A percentile compares a stretch with the other conserved stretches of the same genome.
Conservation (phyloP, 2,329 filamentous ascomycete genomes). For the Pyrenophora tritici-repentis region DNA sequence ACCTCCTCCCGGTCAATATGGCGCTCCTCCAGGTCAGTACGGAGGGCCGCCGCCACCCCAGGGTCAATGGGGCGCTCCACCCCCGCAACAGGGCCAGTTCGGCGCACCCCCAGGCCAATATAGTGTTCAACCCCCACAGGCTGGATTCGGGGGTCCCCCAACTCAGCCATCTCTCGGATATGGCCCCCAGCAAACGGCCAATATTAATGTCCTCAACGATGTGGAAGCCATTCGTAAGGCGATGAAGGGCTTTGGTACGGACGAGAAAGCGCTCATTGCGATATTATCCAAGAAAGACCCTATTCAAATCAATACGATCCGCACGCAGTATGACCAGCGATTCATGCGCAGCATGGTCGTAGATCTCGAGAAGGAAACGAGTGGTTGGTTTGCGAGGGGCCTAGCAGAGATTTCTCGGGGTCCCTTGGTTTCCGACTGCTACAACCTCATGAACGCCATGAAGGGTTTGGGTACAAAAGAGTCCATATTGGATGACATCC, state of each 20-base stretch:
- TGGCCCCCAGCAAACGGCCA: conserved; percentile 63
- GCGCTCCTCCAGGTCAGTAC: conserved; percentile 34
- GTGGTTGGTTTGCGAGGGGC: conserved; percentile 72
- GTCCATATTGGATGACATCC: conserved; percentile 79
- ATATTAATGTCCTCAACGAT: conserved; percentile 68
- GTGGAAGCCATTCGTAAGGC: conserved; percentile 75
- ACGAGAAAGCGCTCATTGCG: conserved; percentile 77
- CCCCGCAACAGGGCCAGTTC: conserved; percentile 32
- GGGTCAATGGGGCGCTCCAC: conserved; percentile 34
- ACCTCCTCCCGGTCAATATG: conserved; percentile 37
- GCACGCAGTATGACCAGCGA: conserved; percentile 66
- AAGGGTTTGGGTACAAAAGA: conserved; percentile 86
- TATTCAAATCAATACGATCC: conserved; percentile 68
- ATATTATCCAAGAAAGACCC: conserved; percentile 75
- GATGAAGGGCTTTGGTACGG: conserved; percentile 93
- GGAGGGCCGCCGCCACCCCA: conserved; percentile 25
- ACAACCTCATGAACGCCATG: conserved; percentile 72
- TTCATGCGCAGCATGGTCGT: conserved; percentile 70
- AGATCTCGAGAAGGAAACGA: conserved; percentile 78
- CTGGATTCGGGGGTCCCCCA: conserved; percentile 47
- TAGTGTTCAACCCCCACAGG: conserved; percentile 13
- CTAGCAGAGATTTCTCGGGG: conserved; percentile 77
- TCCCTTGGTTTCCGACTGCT: conserved; percentile 76
- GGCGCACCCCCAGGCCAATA: conserved; percentile 28
- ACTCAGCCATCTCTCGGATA: conserved; percentile 70